Conservation (phyloP, 352 stramenopile genomes). For the Phytopythium kandeliae region DNA sequence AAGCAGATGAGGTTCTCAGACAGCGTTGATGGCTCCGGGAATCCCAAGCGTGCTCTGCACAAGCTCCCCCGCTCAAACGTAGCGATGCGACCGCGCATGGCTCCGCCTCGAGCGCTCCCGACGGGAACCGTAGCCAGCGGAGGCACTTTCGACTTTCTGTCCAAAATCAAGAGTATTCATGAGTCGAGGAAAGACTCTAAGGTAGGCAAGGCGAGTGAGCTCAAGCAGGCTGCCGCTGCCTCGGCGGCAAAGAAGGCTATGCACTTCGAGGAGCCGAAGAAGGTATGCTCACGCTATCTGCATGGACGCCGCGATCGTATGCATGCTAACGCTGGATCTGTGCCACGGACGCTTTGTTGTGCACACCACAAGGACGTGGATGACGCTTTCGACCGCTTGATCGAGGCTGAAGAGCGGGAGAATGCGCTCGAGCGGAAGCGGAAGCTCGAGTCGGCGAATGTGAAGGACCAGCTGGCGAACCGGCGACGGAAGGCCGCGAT, state of each 20-base stretch:
- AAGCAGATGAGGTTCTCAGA: conserved; percentile 63
- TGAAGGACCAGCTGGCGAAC: conserved; percentile 57
- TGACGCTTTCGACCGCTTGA: conserved; percentile 68
- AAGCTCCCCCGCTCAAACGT: conserved; percentile 1
- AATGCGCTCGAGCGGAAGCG: conserved; percentile 51
- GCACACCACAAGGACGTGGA: conserved; percentile 54
- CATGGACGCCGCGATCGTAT: too few relatives aligned
- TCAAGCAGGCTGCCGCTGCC: conserved; percentile 15
- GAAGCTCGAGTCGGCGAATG: conserved; percentile 34
- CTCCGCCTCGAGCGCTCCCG: conserved; percentile 28
- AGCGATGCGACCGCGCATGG: conserved; percentile 26
- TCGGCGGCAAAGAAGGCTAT: conserved; percentile 16
- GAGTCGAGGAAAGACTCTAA: conserved; percentile 5
- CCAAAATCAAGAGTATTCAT: conserved; percentile 50
- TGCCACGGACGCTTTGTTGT: background rate
- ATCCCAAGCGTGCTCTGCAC: background rate
- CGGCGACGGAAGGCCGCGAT: conserved; percentile 27
- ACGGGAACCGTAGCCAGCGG: conserved; percentile 71
- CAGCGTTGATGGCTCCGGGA: conserved; percentile 18
- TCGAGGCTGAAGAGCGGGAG: conserved; percentile 73
- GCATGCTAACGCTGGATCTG: too few relatives aligned
- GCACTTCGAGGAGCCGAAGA: conserved; percentile 3
- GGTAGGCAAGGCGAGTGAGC: background rate
- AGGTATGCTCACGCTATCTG: too few relatives aligned
- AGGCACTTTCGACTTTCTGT: conserved; percentile 81